Evolutionary conservation across 352 stramenopile genomes (phyloP).

Genomic region (Globisporangium irregulare): DNA sequence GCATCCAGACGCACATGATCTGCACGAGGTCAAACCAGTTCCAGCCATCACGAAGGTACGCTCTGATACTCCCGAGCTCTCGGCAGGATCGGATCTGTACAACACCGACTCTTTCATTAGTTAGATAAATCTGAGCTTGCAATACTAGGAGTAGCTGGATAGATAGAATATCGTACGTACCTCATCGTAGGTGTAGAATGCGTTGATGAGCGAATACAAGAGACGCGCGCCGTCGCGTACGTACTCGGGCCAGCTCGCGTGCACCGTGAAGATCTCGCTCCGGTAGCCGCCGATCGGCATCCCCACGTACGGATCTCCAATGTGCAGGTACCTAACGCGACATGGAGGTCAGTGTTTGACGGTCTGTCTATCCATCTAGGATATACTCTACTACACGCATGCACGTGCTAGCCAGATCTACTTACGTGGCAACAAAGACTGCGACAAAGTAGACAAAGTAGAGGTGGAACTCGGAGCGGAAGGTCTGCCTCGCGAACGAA

Average conservation of each 20-base stretch:
- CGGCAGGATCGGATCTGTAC: constrained; percentile 38
- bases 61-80: constrained; percentile 48
- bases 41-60: constrained; percentile 72
- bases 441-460: constrained; percentile 77
- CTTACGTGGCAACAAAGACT: constrained; percentile 71
- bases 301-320: constrained; percentile 64
- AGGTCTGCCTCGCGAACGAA: constrained; percentile 63
- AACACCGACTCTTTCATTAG: not conserved
- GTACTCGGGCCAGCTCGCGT: constrained; percentile 46
- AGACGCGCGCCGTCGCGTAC: constrained; percentile 50
- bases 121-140: not conserved
- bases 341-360: not conserved
- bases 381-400: too few species aligned
- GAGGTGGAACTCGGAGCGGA: constrained; percentile 70
- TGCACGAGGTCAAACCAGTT: constrained; percentile 78
- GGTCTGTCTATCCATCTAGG: too few species aligned
- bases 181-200: constrained; percentile 64
- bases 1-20: constrained; percentile 67
- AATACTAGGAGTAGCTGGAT: not conserved
- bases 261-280: constrained; percentile 43
- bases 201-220: constrained; percentile 66
- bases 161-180: constrained; percentile 19
- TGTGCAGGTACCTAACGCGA: constrained; percentile 55
- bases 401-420: not conserved
- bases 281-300: constrained; percentile 76